These are phyloP conservation scores for Glaciozyma martinii DNA, from an alignment of 768 basidiomycete species.

Conservation along the genomic window DNA sequence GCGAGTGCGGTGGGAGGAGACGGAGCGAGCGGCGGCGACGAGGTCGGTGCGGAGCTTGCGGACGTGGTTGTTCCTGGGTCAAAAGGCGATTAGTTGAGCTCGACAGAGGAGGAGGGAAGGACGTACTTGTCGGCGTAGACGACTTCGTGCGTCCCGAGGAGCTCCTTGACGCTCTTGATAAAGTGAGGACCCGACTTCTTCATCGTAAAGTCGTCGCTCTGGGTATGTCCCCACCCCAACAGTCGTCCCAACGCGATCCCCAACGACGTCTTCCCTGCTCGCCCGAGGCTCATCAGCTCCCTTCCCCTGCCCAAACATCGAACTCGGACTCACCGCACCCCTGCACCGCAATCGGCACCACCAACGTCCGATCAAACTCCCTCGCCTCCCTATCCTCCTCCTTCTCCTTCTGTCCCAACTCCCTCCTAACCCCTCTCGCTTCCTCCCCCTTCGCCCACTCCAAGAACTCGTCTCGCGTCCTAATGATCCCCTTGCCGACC, in stretches of 20 bases:
- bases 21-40: slow-evolving; percentile 47
- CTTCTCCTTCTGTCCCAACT: slow-evolving; percentile 31
- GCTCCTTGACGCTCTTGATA: slow-evolving; percentile 51
- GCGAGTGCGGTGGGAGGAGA: slow-evolving; percentile 45
- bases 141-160: slow-evolving; percentile 58
- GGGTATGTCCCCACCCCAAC: slow-evolving; percentile 82
- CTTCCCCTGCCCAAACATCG: not conserved
- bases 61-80: slow-evolving; percentile 74
- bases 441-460: slow-evolving; percentile 49
- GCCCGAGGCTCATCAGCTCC: not conserved
- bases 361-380: slow-evolving; percentile 59
- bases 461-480: slow-evolving; percentile 68
- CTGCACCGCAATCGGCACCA: slow-evolving; percentile 81
- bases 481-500: slow-evolving; percentile 75
- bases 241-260: slow-evolving; percentile 67
- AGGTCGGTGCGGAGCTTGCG: slow-evolving; percentile 66
- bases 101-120: not conserved
- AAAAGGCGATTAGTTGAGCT: not conserved
- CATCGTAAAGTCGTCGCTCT: slow-evolving; percentile 74
- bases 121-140: slow-evolving; percentile 88
- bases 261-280: slow-evolving; percentile 77
- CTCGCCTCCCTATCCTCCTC: slow-evolving; percentile 24
- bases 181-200: slow-evolving; percentile 57
- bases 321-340: slow-evolving; percentile 66
- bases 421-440: slow-evolving; percentile 38